Evolutionary conservation across 2,329 filamentous ascomycete species (phyloP), one percentile per base, ranked within the genome.

Genomic region (Aureobasidium sp.): DNA sequence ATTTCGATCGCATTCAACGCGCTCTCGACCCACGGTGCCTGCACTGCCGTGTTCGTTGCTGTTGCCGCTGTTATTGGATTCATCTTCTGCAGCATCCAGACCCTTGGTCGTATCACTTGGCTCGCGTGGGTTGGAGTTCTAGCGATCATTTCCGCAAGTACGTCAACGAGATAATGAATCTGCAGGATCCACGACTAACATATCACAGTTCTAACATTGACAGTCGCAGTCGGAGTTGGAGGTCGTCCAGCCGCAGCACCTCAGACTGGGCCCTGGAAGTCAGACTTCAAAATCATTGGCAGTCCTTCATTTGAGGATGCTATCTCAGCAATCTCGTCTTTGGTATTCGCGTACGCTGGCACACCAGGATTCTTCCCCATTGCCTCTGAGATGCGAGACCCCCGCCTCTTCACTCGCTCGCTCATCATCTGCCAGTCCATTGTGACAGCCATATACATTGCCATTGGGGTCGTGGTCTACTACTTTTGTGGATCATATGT

Each of bases 181-280:
- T 12, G 1, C 43, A 4, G 10, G 15, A 24, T 20, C 2, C 20
- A 20, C 24, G 41, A 27, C 24, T 27, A 26, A 46, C 12, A 5
- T 3, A 6, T 27, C 7, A 10, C 12, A 46, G 43, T 46, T 24
- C 3, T 46, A 13, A 47, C 44, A 2, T 8, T 47, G 24, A 47
- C 44, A 2, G 27, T 50, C 8, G 47, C 47, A 6, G 84, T 87
- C 1, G 85, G 83, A 0, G 78, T 76, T 0, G 76, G 75, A 12
- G 80, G 83, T 65, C 78, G 83, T 1, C 84, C 84, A 12, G 84
- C 84, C 1, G 81, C 82, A 8, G 85, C 85, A 1, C 84, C 84
- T 1, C 77, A 82, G 65, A 79, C 78, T 0, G 84, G 85, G 0
- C 12, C 24, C 27, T 47, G 44, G 44, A 7, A 47, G 13, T 47